Conservation (phyloP, 2,329 filamentous ascomycete genomes). For the Penicillium sp. region DNA sequence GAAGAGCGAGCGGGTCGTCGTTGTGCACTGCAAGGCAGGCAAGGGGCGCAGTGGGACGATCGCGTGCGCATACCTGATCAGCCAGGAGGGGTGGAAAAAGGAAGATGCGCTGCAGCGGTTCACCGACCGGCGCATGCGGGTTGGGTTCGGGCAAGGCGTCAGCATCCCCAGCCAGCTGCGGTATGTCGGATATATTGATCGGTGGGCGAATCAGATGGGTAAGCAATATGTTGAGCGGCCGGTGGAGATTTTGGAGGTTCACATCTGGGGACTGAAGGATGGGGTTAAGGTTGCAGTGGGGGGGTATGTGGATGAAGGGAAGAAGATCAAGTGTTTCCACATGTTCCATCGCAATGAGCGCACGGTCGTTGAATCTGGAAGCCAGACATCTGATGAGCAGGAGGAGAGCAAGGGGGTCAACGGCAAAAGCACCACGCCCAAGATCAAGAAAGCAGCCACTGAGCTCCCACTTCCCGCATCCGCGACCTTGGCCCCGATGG, state of each 20-base stretch:
- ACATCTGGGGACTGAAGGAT: constrained; percentile 82
- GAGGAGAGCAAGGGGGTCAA: constrained; percentile 22
- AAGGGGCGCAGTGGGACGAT: constrained; percentile 91
- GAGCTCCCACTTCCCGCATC: constrained; percentile 1
- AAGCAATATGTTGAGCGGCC: constrained; percentile 81
- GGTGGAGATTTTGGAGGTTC: constrained; percentile 83
- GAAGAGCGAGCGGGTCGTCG: constrained; percentile 64
- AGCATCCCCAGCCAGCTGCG: constrained; percentile 90
- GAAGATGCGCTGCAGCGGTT: constrained; percentile 65
- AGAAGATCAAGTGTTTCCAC: constrained; percentile 79
- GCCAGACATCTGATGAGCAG: constrained; percentile 52
- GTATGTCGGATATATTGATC: constrained; percentile 84
- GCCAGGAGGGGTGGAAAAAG: constrained; percentile 71
- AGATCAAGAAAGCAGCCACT: constrained; percentile 1
- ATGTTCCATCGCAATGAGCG: constrained; percentile 72
- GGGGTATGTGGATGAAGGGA: constrained; percentile 84
- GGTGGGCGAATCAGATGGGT: constrained; percentile 69
- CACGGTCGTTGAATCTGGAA: constrained; percentile 51
- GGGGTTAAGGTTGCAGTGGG: constrained; percentile 86
- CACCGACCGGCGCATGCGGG: constrained; percentile 84
- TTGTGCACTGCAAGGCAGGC: constrained; percentile 96
- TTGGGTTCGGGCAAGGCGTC: constrained; percentile 82
- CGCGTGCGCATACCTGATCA: constrained; percentile 84
- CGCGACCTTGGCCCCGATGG: constrained; percentile 15
- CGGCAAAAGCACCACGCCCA: background rate